These are phyloP conservation scores for Neofusicoccum parvum DNA, from an alignment of 2,329 filamentous ascomycete genomes.

Conservation along the genomic window DNA sequence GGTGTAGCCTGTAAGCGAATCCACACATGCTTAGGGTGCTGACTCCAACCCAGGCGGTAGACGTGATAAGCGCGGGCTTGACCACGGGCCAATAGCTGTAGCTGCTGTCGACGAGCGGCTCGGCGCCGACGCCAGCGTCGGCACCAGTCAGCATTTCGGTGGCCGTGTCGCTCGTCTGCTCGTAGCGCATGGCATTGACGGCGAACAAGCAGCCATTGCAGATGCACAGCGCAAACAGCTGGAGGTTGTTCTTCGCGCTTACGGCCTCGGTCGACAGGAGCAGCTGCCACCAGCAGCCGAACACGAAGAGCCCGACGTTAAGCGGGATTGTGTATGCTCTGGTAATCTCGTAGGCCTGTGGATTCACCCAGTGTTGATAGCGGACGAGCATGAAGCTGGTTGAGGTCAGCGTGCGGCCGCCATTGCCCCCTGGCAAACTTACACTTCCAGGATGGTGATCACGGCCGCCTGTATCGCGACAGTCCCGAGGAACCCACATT, in stretches of 20 bases:
- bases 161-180: background rate
- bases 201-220: slow-evolving; percentile 27
- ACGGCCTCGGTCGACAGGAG: slow-evolving; percentile 28
- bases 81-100: slow-evolving; percentile 23
- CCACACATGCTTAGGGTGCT: slow-evolving; percentile 20
- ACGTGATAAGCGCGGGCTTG: slow-evolving; percentile 15
- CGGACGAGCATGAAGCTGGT: slow-evolving; percentile 1
- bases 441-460: slow-evolving; percentile 1
- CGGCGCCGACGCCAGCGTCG: background rate
- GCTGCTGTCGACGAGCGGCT: slow-evolving; percentile 25
- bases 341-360: background rate
- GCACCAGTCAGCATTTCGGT: background rate
- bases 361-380: background rate
- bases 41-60: slow-evolving; percentile 10
- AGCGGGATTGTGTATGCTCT: background rate
- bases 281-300: slow-evolving; percentile 29
- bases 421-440: background rate
- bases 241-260: slow-evolving; percentile 28
- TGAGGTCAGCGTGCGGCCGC: background rate
- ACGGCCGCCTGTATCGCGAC: slow-evolving; percentile 1
- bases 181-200: slow-evolving; percentile 27
- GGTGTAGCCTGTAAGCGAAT: slow-evolving; percentile 22
- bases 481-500: background rate
- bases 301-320: slow-evolving; percentile 6
- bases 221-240: slow-evolving; percentile 28